These are phyloP conservation scores for Boletus rubroflammeus DNA, from an alignment of 768 basidiomycete genomes.

Conservation along the genomic window DNA sequence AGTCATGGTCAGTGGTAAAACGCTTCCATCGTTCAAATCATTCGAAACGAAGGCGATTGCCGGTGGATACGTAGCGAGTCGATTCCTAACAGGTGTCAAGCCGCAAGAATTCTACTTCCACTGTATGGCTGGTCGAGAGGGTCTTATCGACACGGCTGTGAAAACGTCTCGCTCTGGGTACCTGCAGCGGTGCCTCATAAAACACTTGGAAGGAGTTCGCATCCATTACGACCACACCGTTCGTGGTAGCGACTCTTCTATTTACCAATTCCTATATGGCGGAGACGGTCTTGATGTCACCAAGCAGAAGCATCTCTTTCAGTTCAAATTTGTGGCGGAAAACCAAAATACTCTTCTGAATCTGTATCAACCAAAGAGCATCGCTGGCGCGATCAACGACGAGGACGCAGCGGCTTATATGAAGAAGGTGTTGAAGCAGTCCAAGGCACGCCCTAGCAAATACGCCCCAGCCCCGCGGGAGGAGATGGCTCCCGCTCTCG, in stretches of 20 bases:
- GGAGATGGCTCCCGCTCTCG: conserved; percentile 67
- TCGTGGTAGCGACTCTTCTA: conserved; percentile 87
- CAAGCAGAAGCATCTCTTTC: conserved; percentile 90
- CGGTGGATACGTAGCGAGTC: conserved; percentile 96
- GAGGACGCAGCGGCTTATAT: conserved; percentile 70
- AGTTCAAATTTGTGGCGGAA: conserved; percentile 90
- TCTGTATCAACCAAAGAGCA: conserved; percentile 58
- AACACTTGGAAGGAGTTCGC: conserved; percentile 94
- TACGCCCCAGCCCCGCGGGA: conserved; percentile 49
- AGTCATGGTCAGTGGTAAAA: conserved; percentile 99
- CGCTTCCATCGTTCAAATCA: conserved; percentile 91
- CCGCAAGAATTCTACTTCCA: conserved; percentile 99
- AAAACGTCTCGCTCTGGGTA: conserved; percentile 99
- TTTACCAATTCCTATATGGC: conserved; percentile 96
- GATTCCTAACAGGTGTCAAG: conserved; percentile 96
- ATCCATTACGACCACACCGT: conserved; percentile 99
- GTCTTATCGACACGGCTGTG: conserved; percentile 97
- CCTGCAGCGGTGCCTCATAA: conserved; percentile 96
- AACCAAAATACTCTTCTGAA: conserved; percentile 80
- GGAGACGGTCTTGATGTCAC: conserved; percentile 97
- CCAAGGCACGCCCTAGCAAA: conserved; percentile 42
- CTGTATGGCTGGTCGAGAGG: conserved; percentile 99
- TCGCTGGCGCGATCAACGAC: conserved; percentile 58
- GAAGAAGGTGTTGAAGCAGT: conserved; percentile 85
- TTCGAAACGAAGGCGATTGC: conserved; percentile 99